Evolutionary conservation across 306 rosid genomes (phyloP).

Genomic region (Echinosophora koreensis): DNA sequence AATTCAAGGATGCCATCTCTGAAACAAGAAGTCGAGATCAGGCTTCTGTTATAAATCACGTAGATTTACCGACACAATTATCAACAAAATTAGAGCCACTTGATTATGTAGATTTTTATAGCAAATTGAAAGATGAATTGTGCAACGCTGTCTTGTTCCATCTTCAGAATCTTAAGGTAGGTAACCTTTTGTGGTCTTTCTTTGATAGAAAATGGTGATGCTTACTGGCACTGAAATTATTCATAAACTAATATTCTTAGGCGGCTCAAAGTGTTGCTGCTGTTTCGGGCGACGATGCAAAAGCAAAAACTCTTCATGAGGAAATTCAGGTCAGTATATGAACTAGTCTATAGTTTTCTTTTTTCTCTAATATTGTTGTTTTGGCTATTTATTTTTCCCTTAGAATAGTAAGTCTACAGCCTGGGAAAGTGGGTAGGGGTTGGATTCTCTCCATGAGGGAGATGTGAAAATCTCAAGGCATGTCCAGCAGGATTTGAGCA

Average conservation of each 20-base stretch:
- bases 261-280: conserved; percentile 55
- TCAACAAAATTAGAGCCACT: conserved; percentile 52
- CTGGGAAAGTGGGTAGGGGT: conserved; percentile 27
- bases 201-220: conserved; percentile 28
- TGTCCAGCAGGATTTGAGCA: conserved; percentile 33
- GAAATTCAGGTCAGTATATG: conserved; percentile 75
- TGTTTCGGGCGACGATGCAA: conserved; percentile 65
- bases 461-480: conserved; percentile 28
- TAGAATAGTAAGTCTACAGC: conserved; percentile 5
- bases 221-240: conserved; percentile 44
- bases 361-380: conserved; percentile 21
- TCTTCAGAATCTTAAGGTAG: conserved; percentile 76
- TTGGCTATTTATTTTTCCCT: conserved; percentile 25
- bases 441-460: conserved; percentile 12
- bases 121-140: conserved; percentile 73
- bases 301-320: conserved; percentile 57
- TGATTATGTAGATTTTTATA: conserved; percentile 69
- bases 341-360: conserved; percentile 29
- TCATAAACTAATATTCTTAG: conserved; percentile 55
- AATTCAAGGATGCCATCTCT: conserved; percentile 72
- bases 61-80: conserved; percentile 46
- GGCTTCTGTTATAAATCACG: conserved; percentile 50
- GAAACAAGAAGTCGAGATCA: conserved; percentile 45
- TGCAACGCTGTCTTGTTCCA: conserved; percentile 56
- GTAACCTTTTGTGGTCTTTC: conserved; percentile 43